phyloP scores from a whole-genome alignment of 306 rosid genomes.

The Comarum palustre region DNA sequence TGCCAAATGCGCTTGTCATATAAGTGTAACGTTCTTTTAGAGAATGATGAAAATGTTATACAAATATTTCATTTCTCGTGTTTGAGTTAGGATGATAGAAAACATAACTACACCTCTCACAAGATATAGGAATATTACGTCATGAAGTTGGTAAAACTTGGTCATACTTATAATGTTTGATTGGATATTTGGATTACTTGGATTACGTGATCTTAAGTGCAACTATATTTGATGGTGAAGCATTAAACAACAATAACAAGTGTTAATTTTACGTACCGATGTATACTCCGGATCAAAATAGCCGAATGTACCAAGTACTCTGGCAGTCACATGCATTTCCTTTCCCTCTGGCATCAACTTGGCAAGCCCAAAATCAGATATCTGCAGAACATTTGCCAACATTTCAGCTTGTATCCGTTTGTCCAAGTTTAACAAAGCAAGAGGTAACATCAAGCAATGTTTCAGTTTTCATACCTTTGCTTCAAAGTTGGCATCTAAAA shows the following conservation, averaged over 20 bases:
- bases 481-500: conserved; percentile 66
- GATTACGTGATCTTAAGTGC: neutral
- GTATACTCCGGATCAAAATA: conserved; percentile 95
- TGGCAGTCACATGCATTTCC: conserved; percentile 70
- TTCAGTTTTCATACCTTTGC: conserved; percentile 52
- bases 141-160: neutral
- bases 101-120: neutral
- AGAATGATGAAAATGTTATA: neutral
- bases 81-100: neutral
- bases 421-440: neutral
- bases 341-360: conserved; percentile 94
- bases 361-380: conserved; percentile 96
- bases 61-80: neutral
- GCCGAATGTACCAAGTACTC: conserved; percentile 93
- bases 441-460: neutral
- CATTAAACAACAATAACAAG: neutral
- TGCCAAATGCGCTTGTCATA: conserved; percentile 15
- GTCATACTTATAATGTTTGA: neutral
- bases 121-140: neutral
- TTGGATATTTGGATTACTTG: neutral
- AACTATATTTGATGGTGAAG: neutral
- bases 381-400: conserved; percentile 30
- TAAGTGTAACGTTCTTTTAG: neutral
- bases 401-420: conserved; percentile 15
- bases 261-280: conserved; percentile 47